phyloP scores from a whole-genome alignment of 108 stramenopile genomes.

The Pseudonitzschia multiseries region DNA sequence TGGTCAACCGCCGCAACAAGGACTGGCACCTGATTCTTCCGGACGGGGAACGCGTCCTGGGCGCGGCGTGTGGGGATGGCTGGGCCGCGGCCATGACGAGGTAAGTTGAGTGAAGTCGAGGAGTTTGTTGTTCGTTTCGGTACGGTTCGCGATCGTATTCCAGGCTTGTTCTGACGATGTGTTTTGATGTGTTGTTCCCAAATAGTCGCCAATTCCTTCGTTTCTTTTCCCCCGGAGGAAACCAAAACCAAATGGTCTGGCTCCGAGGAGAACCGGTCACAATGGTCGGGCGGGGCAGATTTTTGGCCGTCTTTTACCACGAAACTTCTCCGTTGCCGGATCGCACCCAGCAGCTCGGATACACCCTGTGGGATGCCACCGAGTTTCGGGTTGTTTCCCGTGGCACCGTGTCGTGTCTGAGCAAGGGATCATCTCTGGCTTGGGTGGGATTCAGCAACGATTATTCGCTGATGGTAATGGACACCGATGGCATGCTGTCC shows the following conservation, averaged over 20 bases:
- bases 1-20: conserved; percentile 63
- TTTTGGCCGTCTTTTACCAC: conserved; percentile 76
- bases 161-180: no score
- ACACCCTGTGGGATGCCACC: conserved; percentile 64
- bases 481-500: conserved; percentile 77
- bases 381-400: conserved; percentile 42
- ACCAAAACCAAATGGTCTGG: conserved; percentile 75
- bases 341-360: conserved; percentile 81
- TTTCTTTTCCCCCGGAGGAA: conserved; percentile 68
- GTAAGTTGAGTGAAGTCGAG: no score
- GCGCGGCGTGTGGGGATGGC: conserved; percentile 71
- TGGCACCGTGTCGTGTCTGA: conserved; percentile 66
- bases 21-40: conserved; percentile 82
- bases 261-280: conserved; percentile 79
- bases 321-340: conserved; percentile 55
- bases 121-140: no score
- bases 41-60: conserved; percentile 74
- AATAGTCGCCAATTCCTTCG: conserved; percentile 78
- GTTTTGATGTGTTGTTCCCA: no score
- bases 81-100: conserved; percentile 78
- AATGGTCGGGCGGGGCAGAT: conserved; percentile 67
- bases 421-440: conserved; percentile 55
- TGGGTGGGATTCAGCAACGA: conserved; percentile 85
- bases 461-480: conserved; percentile 67
- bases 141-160: no score